Conservation (phyloP, 1,284 basidiomycete species). For the Phlebopus sp. region DNA sequence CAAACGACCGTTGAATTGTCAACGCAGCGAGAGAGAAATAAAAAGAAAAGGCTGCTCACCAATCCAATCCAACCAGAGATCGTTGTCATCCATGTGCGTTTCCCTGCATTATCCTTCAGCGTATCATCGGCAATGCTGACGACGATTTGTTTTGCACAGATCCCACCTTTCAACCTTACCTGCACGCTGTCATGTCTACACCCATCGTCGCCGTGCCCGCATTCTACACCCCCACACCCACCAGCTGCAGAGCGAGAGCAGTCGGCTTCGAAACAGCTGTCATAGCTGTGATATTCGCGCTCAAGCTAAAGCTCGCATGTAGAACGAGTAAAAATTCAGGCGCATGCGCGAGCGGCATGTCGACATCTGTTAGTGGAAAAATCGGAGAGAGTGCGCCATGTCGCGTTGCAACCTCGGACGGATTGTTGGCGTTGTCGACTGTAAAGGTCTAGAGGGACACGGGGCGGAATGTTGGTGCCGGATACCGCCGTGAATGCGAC, state of each 20-base stretch:
- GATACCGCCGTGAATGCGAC: too few species aligned
- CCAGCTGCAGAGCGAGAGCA: conserved; percentile 7
- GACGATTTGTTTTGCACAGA: neutral
- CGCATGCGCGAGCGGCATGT: conserved; percentile 5
- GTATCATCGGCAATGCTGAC: conserved; percentile 8
- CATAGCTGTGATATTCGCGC: conserved; percentile 21
- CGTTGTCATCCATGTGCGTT: too few species aligned
- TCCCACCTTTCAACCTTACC: conserved; percentile 3
- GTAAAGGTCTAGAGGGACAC: neutral
- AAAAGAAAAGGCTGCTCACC: too few species aligned
- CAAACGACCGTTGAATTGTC: too few species aligned
- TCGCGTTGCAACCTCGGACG: conserved; percentile 2
- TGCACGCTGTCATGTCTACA: neutral
- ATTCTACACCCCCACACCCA: neutral
- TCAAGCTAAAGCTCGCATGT: conserved; percentile 23
- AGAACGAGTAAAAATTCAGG: conserved; percentile 8
- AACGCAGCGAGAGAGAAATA: too few species aligned
- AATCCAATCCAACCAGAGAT: too few species aligned
- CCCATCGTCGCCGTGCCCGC: neutral
- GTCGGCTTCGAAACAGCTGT: conserved; percentile 26
- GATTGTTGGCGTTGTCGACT: neutral
- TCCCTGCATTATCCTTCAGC: too few species aligned
- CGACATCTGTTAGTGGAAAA: conserved; percentile 3
- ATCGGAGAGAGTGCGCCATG: neutral
- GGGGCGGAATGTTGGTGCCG: too few species aligned